Evolutionary conservation across 345 rosid genomes (phyloP).

Genomic region (Punica granatum): DNA sequence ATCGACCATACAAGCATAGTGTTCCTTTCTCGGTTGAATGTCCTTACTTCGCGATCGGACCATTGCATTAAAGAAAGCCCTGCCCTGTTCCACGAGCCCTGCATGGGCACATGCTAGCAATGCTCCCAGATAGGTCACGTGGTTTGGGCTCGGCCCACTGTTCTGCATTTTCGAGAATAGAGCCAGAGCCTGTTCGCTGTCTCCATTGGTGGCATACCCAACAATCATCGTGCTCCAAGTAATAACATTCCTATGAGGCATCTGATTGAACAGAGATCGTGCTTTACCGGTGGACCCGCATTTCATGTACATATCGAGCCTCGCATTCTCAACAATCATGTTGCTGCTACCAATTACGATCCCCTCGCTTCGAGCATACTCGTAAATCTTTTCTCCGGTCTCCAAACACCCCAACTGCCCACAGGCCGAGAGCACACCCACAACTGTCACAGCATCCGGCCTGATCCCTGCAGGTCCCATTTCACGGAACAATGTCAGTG

Average conservation of each 20-base stretch:
- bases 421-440: constrained; percentile 40
- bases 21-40: constrained; percentile 34
- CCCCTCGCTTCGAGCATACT: constrained; percentile 16
- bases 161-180: constrained; percentile 28
- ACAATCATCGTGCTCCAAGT: constrained; percentile 44
- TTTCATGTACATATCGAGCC: constrained; percentile 42
- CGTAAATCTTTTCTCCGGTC: constrained; percentile 29
- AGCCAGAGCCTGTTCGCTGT: constrained; percentile 34
- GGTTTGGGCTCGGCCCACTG: constrained; percentile 28
- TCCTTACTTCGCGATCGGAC: constrained; percentile 22
- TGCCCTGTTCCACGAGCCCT: constrained; percentile 32
- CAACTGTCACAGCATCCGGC: constrained; percentile 34
- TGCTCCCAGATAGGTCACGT: constrained; percentile 34
- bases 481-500: constrained; percentile 26
- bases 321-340: constrained; percentile 35
- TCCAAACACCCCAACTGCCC: constrained; percentile 41
- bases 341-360: constrained; percentile 17
- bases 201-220: constrained; percentile 42
- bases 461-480: constrained; percentile 24
- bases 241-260: constrained; percentile 34
- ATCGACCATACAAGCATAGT: constrained; percentile 46
- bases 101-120: constrained; percentile 44
- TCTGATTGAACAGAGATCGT: constrained; percentile 20
- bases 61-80: constrained; percentile 24
- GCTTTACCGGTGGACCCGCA: constrained; percentile 34